Evolutionary conservation across 495 filamentous ascomycete species (phyloP).

Genomic region (Aspergillus bridgeri): DNA sequence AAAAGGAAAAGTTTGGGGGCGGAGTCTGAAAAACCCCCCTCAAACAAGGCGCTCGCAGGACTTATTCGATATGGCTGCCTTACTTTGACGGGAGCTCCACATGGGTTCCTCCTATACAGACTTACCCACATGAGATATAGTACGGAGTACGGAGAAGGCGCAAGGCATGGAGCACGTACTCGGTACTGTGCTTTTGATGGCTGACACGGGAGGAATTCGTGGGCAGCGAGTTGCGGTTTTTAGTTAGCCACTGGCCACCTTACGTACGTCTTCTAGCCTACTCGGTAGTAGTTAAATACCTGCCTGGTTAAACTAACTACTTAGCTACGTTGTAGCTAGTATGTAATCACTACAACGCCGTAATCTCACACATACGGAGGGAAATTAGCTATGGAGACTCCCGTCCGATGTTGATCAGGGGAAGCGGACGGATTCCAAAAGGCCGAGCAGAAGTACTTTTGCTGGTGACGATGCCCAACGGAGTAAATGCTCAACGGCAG

Average conservation of each 20-base stretch:
- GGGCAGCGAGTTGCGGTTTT: background rate
- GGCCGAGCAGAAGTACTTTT: constrained; percentile 10
- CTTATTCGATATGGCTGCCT: background rate
- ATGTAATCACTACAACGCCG: too few relatives aligned
- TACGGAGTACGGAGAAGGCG: too few relatives aligned
- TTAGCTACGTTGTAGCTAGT: background rate
- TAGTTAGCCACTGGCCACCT: background rate
- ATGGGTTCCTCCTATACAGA: background rate
- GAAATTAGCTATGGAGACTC: background rate
- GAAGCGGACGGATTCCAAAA: constrained; percentile 8
- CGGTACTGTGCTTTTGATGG: background rate
- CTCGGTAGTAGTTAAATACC: too few relatives aligned
- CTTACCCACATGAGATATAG: too few relatives aligned
- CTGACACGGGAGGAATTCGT: background rate
- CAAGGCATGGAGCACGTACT: background rate
- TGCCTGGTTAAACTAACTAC: too few relatives aligned
- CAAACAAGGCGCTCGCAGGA: background rate
- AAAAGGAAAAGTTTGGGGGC: background rate
- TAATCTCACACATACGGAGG: background rate
- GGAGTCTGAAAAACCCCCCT: background rate
- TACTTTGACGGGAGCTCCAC: background rate
- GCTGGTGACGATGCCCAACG: constrained; percentile 1
- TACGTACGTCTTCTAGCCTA: too few relatives aligned
- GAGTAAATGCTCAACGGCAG: constrained; percentile 7
- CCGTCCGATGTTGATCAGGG: constrained; percentile 15